Conservation (phyloP, 345 rosid genomes). For the Salix dunnii region DNA sequence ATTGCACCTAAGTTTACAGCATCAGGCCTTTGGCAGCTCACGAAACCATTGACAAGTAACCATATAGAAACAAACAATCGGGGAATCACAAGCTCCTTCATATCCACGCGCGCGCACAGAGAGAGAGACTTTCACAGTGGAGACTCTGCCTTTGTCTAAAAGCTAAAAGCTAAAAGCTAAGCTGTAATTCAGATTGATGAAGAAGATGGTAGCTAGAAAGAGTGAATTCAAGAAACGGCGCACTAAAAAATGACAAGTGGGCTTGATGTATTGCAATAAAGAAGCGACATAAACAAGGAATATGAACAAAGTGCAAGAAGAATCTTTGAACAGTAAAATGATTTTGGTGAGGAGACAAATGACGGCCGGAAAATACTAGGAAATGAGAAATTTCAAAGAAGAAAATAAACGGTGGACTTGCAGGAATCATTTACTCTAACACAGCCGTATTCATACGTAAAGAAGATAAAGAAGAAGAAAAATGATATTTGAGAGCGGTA, state of each 20-base stretch:
- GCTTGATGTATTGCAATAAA: not conserved
- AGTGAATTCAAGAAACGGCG: not conserved
- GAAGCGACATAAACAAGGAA: not conserved
- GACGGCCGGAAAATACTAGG: not conserved
- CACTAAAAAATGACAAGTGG: not conserved
- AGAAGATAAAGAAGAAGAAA: not conserved
- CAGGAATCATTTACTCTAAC: not conserved
- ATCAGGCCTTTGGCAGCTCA: slow-evolving; percentile 36
- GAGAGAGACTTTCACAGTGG: not conserved
- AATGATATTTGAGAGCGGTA: not conserved
- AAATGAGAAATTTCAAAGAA: not conserved
- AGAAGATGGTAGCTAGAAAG: too few species aligned
- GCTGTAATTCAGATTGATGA: too few species aligned
- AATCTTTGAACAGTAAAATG: not conserved
- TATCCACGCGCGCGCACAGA: not conserved
- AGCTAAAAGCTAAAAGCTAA: not conserved
- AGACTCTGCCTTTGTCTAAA: not conserved
- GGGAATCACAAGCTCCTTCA: not conserved
- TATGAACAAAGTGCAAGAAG: not conserved
- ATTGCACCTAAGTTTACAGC: slow-evolving; percentile 64
- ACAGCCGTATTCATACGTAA: not conserved
- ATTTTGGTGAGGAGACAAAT: not conserved
- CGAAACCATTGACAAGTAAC: slow-evolving; percentile 20
- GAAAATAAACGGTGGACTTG: not conserved
- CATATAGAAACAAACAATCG: slow-evolving; percentile 12